Conservation (phyloP, 148 eudicot species). For the Cornus kousa region DNA sequence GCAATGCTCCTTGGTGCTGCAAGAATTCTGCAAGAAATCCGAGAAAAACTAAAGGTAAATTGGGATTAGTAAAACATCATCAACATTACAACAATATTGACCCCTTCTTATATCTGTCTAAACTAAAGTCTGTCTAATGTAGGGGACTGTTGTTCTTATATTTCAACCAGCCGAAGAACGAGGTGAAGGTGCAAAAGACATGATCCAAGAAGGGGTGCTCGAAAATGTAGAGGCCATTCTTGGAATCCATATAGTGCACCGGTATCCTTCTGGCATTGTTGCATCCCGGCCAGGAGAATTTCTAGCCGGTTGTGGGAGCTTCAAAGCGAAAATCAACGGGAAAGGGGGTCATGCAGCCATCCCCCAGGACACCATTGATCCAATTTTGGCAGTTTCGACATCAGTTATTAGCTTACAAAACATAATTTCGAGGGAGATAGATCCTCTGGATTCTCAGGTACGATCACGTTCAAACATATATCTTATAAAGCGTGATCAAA, state of each 20-base stretch:
- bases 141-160: conserved; percentile 41
- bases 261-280: conserved; percentile 22
- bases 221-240: conserved; percentile 33
- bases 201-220: conserved; percentile 33
- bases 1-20: conserved; percentile 58
- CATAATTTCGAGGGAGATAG: conserved; percentile 39
- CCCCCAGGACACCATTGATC: conserved; percentile 31
- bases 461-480: not conserved
- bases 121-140: not conserved
- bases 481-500: not conserved
- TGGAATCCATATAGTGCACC: conserved; percentile 28
- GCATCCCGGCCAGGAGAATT: conserved; percentile 35
- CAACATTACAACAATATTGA: not conserved
- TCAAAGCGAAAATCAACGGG: conserved; percentile 31
- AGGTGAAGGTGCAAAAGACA: conserved; percentile 37
- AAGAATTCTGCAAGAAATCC: conserved; percentile 27
- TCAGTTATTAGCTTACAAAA: conserved; percentile 38
- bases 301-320: conserved; percentile 40
- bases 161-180: conserved; percentile 47
- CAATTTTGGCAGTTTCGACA: conserved; percentile 39
- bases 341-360: conserved; percentile 28
- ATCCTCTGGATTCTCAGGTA: conserved; percentile 47
- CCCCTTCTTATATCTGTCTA: not conserved
- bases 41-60: conserved; percentile 27
- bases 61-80: not conserved